A percentile compares a stretch with the other conserved stretches of the same genome.
phyloP scores from a whole-genome alignment of 345 rosid genomes.

The Theobroma cacao region DNA sequence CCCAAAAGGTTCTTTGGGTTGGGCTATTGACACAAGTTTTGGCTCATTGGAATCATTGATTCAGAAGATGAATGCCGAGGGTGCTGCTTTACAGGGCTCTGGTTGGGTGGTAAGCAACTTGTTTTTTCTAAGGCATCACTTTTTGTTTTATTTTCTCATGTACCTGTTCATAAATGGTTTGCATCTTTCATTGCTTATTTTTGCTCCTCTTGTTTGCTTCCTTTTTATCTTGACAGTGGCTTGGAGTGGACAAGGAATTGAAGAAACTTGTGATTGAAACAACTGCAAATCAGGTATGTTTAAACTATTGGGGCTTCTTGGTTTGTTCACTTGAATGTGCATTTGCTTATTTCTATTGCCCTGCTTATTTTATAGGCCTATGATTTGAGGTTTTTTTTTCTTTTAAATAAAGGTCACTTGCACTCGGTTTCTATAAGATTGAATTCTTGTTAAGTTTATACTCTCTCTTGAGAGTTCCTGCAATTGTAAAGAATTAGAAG shows the following conservation, averaged over 20 bases:
- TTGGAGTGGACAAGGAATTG: constrained; percentile 73
- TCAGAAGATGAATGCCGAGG: constrained; percentile 81
- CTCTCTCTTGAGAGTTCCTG: background rate
- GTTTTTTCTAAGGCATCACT: background rate
- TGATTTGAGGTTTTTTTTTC: background rate
- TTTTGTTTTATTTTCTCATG: background rate
- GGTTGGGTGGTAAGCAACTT: constrained; percentile 92
- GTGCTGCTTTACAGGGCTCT: constrained; percentile 95
- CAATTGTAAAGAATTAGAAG: background rate
- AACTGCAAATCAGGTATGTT: constrained; percentile 80
- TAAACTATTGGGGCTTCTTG: background rate
- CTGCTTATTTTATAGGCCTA: background rate
- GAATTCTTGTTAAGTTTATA: background rate
- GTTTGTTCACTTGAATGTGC: background rate
- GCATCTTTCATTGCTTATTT: background rate
- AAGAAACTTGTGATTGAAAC: constrained; percentile 92
- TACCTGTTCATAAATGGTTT: background rate
- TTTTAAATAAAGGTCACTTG: background rate
- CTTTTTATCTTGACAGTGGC: constrained; percentile 55
- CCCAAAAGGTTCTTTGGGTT: constrained; percentile 70
- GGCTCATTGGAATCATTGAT: constrained; percentile 82
- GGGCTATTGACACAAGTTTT: constrained; percentile 73
- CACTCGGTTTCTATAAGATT: background rate
- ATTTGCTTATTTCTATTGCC: background rate
- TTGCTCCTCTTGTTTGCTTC: background rate